A percentile compares a stretch with the other conserved stretches of the same genome.
phyloP scores from a whole-genome alignment of 176 grass and related monocot species.

The Cenchrus fungigraminus region DNA sequence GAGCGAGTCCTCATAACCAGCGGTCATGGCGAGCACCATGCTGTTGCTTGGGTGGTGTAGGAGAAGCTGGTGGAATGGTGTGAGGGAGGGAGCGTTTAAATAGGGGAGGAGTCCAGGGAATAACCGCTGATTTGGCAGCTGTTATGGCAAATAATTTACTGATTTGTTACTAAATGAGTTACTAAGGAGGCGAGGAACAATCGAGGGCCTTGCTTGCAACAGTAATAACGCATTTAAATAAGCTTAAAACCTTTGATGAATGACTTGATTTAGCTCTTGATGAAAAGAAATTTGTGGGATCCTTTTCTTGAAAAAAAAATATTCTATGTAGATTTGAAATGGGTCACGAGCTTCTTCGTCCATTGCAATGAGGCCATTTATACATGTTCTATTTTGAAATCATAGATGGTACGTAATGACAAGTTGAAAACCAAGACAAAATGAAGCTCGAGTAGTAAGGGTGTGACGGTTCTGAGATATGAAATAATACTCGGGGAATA shows the following conservation, averaged over 20 bases:
- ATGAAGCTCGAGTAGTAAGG: background rate
- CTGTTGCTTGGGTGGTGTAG: background rate
- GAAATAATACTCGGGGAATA: no score
- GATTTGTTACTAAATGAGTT: background rate
- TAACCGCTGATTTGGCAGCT: background rate
- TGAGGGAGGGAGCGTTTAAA: conserved; percentile 26
- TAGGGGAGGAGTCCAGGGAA: background rate
- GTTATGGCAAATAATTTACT: background rate
- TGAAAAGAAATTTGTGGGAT: background rate
- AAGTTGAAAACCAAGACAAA: background rate
- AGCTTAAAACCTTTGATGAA: background rate
- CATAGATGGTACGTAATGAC: background rate
- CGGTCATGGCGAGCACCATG: conserved; percentile 37
- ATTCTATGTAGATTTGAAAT: background rate
- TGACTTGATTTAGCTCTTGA: background rate
- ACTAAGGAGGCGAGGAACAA: background rate
- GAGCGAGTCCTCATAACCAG: conserved; percentile 41
- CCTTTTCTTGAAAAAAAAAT: background rate
- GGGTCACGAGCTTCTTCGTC: background rate
- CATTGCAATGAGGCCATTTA: background rate
- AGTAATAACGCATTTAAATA: background rate
- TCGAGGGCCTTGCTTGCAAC: no score
- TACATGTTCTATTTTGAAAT: background rate
- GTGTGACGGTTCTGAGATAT: no score
- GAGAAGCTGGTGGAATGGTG: background rate